Base-by-base conservation (phyloP, 192 early-diverging fungal genomes). In the Coemansia reversa region DNA sequence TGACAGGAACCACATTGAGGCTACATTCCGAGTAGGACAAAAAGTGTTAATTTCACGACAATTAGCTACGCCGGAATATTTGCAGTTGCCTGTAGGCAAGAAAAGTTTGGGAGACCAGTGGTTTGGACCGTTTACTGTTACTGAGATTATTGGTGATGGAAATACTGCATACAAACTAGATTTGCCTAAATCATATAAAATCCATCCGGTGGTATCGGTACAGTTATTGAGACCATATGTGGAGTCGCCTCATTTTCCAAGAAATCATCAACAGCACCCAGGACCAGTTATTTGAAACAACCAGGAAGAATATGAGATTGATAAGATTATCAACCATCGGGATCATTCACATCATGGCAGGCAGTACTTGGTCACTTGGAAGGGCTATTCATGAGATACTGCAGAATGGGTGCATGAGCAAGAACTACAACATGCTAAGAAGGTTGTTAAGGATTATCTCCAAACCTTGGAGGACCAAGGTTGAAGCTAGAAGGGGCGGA, bases 101-200 rank as follows among this genome's bases (percentile, higher is more conserved):
- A 35, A 11, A 11, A 35, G 33, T 11, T 22, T 59, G 12, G 2
- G 39, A 9, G 58, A 59, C 29, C 58, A 42, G n/a, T 59, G 28
- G 32, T 11, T 59, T 33, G 58, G 58, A 48, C 51, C 62, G 23
- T 63, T 24, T 22, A 35, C 4, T 25, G 18, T 63, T 23, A 45
- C 55, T 0, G 32, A 24, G 19, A 9, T 28, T 7, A 45, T 63
- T 2, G 52, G 62, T 3, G 33, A 35, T 35, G 33, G 33, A 35
- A 54, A 35, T 16, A 63, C 53, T 25, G 39, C 62, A n/a, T 45
- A 29, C 9, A 19, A 22, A 9, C 51, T 63, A 16, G 30, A 53
- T 16, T 39, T 27, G 27, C 27, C 27, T 27, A 27, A 27, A 27
- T 27, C 27, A 27, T 27, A 27, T 27, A 27, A 27, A 12, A 59